Evolutionary conservation across 176 grass and related monocot genomes (phyloP).

Genomic region (Metroxylon sagu): DNA sequence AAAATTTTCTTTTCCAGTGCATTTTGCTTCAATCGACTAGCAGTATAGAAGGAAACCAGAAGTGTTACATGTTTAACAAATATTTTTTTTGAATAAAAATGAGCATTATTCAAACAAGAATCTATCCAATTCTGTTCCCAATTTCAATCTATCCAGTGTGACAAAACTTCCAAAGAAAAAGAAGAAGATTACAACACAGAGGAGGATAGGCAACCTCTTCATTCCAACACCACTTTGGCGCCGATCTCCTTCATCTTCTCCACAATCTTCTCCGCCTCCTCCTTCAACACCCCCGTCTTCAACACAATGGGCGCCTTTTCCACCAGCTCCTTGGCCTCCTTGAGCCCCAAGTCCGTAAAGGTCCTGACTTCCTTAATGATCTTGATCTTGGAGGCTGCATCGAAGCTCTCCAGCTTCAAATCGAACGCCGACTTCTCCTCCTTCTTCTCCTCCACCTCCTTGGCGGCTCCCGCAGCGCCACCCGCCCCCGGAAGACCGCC

Average conservation of each 20-base stretch:
- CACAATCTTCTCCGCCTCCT: conserved; percentile 83
- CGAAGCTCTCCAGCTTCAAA: conserved; percentile 86
- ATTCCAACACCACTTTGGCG: conserved; percentile 85
- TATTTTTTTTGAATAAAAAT: too few species aligned
- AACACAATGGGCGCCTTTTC: conserved; percentile 85
- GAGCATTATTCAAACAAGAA: too few species aligned
- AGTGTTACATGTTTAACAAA: too few species aligned
- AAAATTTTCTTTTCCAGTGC: too few species aligned
- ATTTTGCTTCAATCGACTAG: too few species aligned
- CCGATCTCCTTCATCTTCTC: conserved; percentile 83
- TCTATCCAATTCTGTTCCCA: too few species aligned
- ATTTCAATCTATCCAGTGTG: too few species aligned
- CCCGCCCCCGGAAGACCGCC: conserved; percentile 7
- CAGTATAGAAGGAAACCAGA: too few species aligned
- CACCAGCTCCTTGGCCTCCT: conserved; percentile 95
- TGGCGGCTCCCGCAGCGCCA: conserved; percentile 13
- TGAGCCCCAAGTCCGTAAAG: conserved; percentile 67
- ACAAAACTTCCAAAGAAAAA: too few species aligned
- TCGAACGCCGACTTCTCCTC: conserved; percentile 91
- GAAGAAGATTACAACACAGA: conserved; percentile 4
- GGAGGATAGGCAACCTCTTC: conserved; percentile 24
- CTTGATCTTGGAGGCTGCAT: conserved; percentile 81
- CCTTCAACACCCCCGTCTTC: conserved; percentile 71
- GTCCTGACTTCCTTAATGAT: conserved; percentile 90
- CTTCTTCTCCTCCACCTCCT: conserved; percentile 40